phyloP scores from a whole-genome alignment of 306 rosid genomes.

The Lagenaria siceraria region DNA sequence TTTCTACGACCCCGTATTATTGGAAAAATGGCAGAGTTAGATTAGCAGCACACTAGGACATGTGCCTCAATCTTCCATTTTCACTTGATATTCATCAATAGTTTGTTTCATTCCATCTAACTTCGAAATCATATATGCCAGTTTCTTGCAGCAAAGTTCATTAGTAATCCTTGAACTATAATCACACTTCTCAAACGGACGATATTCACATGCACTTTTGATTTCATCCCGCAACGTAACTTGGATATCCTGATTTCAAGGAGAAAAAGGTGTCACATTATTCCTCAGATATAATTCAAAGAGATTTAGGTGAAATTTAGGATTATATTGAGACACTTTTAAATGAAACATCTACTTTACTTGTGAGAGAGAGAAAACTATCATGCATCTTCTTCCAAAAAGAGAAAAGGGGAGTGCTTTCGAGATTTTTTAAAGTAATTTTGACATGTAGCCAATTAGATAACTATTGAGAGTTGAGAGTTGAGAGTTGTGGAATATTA shows the following conservation, averaged over 20 bases:
- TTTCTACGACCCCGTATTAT: background rate
- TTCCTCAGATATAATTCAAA: background rate
- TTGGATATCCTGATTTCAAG: conserved; percentile 60
- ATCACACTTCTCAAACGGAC: conserved; percentile 94
- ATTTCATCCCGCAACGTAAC: conserved; percentile 81
- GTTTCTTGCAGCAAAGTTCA: conserved; percentile 72
- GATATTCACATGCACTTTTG: conserved; percentile 85
- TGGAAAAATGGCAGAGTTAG: background rate
- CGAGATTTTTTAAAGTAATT: background rate
- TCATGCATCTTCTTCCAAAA: background rate
- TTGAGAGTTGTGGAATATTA: background rate
- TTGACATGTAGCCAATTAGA: background rate
- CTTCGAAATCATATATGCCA: conserved; percentile 51
- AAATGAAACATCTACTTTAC: background rate
- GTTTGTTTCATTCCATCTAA: conserved; percentile 70
- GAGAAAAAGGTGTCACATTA: background rate
- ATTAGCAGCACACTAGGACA: background rate
- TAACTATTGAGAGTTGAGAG: background rate
- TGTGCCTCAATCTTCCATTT: conserved; percentile 21
- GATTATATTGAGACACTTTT: background rate
- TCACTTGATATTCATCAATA: conserved; percentile 50
- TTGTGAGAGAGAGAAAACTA: background rate
- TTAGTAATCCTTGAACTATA: conserved; percentile 75
- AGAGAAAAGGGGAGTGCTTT: background rate
- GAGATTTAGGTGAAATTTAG: background rate